A percentile compares a stretch with the other conserved stretches of the same genome.
Evolutionary conservation across 768 basidiomycete genomes (phyloP).

Genomic region (Rossbeevera mucosa): DNA sequence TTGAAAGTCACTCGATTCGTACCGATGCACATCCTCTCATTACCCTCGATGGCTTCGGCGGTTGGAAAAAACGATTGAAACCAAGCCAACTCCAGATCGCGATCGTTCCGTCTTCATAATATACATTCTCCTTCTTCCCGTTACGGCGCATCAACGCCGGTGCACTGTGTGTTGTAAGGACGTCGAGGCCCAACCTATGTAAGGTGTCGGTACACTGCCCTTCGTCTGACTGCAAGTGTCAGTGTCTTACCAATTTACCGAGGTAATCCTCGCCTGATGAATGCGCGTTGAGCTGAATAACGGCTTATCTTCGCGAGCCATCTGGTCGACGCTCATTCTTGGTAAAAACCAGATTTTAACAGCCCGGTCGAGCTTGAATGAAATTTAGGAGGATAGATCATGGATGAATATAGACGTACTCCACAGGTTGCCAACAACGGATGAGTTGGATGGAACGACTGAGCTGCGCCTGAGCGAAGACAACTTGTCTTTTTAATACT

Average conservation of each 20-base stretch:
- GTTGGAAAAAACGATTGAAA: constrained; percentile 57
- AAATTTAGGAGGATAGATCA: not conserved
- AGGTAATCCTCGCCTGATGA: constrained; percentile 61
- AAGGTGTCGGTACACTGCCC: not conserved
- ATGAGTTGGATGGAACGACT: constrained; percentile 65
- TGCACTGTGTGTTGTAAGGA: constrained; percentile 50
- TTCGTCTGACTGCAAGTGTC: not conserved
- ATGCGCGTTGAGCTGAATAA: constrained; percentile 64
- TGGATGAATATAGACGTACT: constrained; percentile 37
- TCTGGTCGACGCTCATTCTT: constrained; percentile 30
- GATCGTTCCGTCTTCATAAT: constrained; percentile 47
- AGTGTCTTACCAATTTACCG: constrained; percentile 52
- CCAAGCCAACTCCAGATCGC: constrained; percentile 68
- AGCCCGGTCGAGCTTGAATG: constrained; percentile 57
- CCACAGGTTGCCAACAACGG: constrained; percentile 77
- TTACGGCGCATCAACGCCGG: constrained; percentile 43
- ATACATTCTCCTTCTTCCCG: constrained; percentile 18
- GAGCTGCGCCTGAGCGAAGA: constrained; percentile 1
- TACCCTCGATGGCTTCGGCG: constrained; percentile 31
- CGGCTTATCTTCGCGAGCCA: constrained; percentile 68
- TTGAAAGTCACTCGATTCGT: constrained; percentile 16
- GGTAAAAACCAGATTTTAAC: constrained; percentile 74
- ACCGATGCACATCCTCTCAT: constrained; percentile 62
- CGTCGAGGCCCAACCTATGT: constrained; percentile 53
- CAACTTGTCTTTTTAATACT: not conserved